Evolutionary conservation across 768 basidiomycete species (phyloP), one percentile per base, ranked within the genome.

Genomic region (Asterophora parasitica): DNA sequence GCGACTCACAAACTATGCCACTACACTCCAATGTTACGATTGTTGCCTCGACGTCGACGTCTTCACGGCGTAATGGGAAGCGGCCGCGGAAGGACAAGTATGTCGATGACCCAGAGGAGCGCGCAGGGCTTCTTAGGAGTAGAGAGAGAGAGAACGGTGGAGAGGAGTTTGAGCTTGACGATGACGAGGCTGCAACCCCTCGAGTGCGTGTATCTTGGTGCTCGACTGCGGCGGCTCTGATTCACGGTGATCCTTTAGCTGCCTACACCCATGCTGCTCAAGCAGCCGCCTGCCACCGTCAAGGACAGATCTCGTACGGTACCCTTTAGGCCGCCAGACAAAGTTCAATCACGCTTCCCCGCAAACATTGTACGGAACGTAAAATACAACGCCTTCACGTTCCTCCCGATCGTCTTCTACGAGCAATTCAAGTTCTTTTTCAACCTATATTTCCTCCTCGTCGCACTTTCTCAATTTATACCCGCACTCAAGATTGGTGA

Each of bases 381-480:
- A 67, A 99, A 99, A 72, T 98, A 98, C 76, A 95, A 94, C 63
- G 75, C 88, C 45, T 79, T 91, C 70, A 92, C 90, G n/a, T 99
- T 99, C 74, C 78, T 99, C 8, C 96, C 96, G 3, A 80, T 97
- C 55, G 94, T 98, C 37, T 82, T 98, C 64, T 98, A 97, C 66
- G 94, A 98, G 65, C 95, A 98, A 65, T 99, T 98, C 85, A 98
- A 97, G 68, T 97, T 95, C 76, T 99, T 99, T 74, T 98, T 96
- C 82, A 99, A 98, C 63, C 77, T 97, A 6, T 99, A 98, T 67
- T 99, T 99, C 63, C 80, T 98, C 9, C 83, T 98, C 17, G 96
- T 99, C 31, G 96, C 96, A 0, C 75, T 98, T 7, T 92, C 89
- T 7, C 96, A 98, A 66, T 96, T 99, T 61, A 72, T 99, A 13